These are phyloP conservation scores for Venturia carpophila DNA, from an alignment of 2,329 filamentous ascomycete genomes.

Conservation along the genomic window DNA sequence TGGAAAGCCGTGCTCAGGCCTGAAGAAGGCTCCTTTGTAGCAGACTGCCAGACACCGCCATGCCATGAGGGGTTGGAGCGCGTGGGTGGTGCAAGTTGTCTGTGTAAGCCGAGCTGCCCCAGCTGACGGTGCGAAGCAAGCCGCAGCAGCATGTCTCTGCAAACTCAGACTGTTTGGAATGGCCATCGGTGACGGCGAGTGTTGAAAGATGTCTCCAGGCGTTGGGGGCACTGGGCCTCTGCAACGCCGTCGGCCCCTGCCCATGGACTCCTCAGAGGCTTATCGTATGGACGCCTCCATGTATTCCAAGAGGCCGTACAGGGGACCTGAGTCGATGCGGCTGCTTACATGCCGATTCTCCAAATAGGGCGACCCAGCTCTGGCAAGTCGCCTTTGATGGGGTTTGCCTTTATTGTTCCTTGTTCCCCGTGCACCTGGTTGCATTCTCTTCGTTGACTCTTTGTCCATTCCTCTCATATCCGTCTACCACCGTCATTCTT, in stretches of 20 bases:
- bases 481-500: not conserved
- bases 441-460: not conserved
- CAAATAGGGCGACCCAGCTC: not conserved
- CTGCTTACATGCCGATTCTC: slow-evolving; percentile 3
- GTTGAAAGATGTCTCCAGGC: not conserved
- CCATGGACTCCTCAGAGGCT: slow-evolving; percentile 4
- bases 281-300: slow-evolving; percentile 13
- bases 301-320: slow-evolving; percentile 6
- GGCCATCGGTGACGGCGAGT: not conserved
- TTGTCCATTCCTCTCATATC: not conserved
- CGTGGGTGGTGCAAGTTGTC: not conserved
- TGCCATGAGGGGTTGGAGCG: not conserved
- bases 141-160: slow-evolving; percentile 1
- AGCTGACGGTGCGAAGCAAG: not conserved
- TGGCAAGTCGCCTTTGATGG: not conserved
- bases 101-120: not conserved
- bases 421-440: not conserved
- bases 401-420: not conserved
- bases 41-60: too few species aligned
- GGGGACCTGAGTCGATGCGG: not conserved
- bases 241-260: not conserved
- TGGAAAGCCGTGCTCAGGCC: not conserved
- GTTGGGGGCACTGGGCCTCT: not conserved
- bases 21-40: not conserved
- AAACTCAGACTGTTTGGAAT: not conserved